phyloP scores from a whole-genome alignment of 1,139 yeast species.

The Ogataea hybrid region DNA sequence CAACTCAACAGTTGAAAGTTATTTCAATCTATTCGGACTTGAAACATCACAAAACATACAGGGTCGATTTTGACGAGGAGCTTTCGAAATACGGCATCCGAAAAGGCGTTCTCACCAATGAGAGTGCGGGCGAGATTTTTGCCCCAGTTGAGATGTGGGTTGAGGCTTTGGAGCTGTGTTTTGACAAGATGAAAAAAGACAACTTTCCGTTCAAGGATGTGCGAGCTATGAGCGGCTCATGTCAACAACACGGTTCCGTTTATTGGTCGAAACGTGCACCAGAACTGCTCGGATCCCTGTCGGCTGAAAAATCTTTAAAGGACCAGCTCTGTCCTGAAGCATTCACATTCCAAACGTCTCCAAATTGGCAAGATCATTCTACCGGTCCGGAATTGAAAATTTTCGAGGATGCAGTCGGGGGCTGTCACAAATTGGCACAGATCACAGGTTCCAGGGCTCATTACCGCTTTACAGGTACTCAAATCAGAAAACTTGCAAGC shows the following conservation, averaged over 20 bases:
- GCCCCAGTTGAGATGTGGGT: constrained; percentile 94
- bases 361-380: constrained; percentile 95
- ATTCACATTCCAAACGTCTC: constrained; percentile 65
- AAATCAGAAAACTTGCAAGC: constrained; percentile 70
- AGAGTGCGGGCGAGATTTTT: constrained; percentile 51
- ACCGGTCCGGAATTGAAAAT: constrained; percentile 65
- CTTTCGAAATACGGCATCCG: constrained; percentile 51
- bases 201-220: constrained; percentile 59
- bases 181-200: constrained; percentile 51
- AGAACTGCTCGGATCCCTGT: constrained; percentile 36
- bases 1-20: constrained; percentile 86
- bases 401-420: constrained; percentile 64
- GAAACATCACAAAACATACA: constrained; percentile 52
- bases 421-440: constrained; percentile 60
- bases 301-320: constrained; percentile 34
- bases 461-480: constrained; percentile 87
- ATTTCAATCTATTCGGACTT: constrained; percentile 59
- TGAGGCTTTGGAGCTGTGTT: constrained; percentile 70
- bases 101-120: constrained; percentile 68
- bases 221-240: constrained; percentile 77
- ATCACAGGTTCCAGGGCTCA: constrained; percentile 88
- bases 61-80: constrained; percentile 71
- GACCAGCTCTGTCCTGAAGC: constrained; percentile 48
- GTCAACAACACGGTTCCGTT: constrained; percentile 92
- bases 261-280: constrained; percentile 63